A percentile compares a stretch with the other conserved stretches of the same genome.
These are phyloP conservation scores for Kodamaea anthophila DNA, from an alignment of 1,139 yeast species.

Conservation along the genomic window DNA sequence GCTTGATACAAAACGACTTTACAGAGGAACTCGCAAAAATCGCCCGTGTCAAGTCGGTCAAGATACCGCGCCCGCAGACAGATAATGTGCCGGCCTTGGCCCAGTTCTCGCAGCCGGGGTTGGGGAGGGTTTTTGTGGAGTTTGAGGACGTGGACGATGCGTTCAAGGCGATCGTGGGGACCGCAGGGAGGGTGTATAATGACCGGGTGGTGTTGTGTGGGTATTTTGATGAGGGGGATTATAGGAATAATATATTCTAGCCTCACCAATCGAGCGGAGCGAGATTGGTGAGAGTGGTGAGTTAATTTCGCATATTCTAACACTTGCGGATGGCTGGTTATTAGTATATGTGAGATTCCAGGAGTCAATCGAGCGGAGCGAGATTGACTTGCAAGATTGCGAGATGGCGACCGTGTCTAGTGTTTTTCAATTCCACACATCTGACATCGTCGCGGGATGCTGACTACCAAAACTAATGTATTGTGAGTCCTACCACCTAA, in stretches of 20 bases:
- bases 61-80: slow-evolving; percentile 62
- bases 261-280: too few relatives aligned
- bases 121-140: slow-evolving; percentile 69
- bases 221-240: slow-evolving; percentile 56
- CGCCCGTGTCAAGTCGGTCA: slow-evolving; percentile 50
- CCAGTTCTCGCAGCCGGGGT: slow-evolving; percentile 48
- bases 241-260: slow-evolving; percentile 24
- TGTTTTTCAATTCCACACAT: background rate
- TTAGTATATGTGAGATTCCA: background rate
- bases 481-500: too few relatives aligned
- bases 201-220: slow-evolving; percentile 68
- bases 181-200: slow-evolving; percentile 65
- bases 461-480: too few relatives aligned
- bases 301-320: too few relatives aligned
- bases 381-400: background rate
- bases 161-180: slow-evolving; percentile 48
- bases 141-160: slow-evolving; percentile 52
- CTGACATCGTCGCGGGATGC: too few relatives aligned
- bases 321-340: too few relatives aligned
- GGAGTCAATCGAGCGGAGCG: background rate
- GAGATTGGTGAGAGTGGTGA: too few relatives aligned
- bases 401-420: too few relatives aligned
- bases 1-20: slow-evolving; percentile 50
- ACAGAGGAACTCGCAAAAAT: slow-evolving; percentile 42
- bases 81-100: slow-evolving; percentile 40